Base-by-base conservation (phyloP, 139 green algal species). In the Chlorella sp. region DNA sequence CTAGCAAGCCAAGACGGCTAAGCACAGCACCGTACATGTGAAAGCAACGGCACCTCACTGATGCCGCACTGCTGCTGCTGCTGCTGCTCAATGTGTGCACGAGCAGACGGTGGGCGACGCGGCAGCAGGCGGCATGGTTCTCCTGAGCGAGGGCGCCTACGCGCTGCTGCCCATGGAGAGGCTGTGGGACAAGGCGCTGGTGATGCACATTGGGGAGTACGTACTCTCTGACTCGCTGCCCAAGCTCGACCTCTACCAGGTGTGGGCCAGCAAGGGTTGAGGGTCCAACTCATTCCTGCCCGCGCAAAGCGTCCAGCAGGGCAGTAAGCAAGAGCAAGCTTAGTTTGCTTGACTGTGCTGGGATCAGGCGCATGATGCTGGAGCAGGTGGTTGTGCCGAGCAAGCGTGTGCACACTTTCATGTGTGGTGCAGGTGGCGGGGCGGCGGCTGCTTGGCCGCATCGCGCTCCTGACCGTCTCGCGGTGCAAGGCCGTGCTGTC, bases 161-260 rank as follows among this genome's bases (percentile, higher is more conserved):
- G 67, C 61, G 31, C 67, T 49, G 10, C 66, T 82, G 33, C 70
- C 74, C 5, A 69, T 85, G 59, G 75, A 81, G 71, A 59, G 72
- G 30, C 67, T 85, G 71, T 77, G 72, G 68, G 63, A 85, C 70
- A 79, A 81, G 62, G 62, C 73, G 23, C 55, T 79, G 67, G 79
- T 85, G 33, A 77, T 85, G 69, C 74, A 85, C 33, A 29, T 74
- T 20, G 79, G 79, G 22, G 72, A 77, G 69, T 75, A 85, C 71
- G 49, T 70, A 22, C 35, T 76, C 26, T 27, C 67, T 33, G 68
- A 79, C 62, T 35, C 68, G 27, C 71, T 84, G 31, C 79, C 79
- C 5, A 30, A 59, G 49, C 32, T 79, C 42, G 59, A 70, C n/a
- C 50, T 80, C 27, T 80, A 67, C 51, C 76, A 77, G 64, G 76